Conservation (phyloP, 2,329 filamentous ascomycete species). For the Venturia pyrina region DNA sequence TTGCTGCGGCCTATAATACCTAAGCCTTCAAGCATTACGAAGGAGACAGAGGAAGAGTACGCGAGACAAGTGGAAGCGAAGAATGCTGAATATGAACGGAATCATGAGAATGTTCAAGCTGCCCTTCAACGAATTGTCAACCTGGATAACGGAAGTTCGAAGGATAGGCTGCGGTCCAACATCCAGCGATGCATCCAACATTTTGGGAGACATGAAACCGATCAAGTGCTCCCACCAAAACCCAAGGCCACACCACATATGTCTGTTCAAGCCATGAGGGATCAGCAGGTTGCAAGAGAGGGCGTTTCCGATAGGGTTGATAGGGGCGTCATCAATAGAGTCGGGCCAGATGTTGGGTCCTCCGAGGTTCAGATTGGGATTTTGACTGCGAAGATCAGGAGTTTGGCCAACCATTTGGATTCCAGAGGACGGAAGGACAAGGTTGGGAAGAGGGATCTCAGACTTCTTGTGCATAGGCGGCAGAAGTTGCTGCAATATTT, state of each 20-base stretch:
- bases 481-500: slow-evolving; percentile 85
- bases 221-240: slow-evolving; percentile 56
- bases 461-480: slow-evolving; percentile 74
- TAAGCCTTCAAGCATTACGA: neutral
- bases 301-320: neutral
- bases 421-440: slow-evolving; percentile 73
- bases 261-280: slow-evolving; percentile 7
- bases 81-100: slow-evolving; percentile 34
- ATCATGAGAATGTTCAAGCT: slow-evolving; percentile 47
- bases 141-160: slow-evolving; percentile 65
- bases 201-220: slow-evolving; percentile 88
- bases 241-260: slow-evolving; percentile 21
- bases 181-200: slow-evolving; percentile 73
- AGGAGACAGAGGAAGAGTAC: neutral
- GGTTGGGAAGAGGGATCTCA: slow-evolving; percentile 84
- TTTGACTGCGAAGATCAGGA: slow-evolving; percentile 84
- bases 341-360: slow-evolving; percentile 88
- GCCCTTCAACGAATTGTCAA: slow-evolving; percentile 72
- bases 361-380: slow-evolving; percentile 98
- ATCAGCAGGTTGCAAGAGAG: slow-evolving; percentile 6
- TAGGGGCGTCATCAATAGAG: slow-evolving; percentile 36
- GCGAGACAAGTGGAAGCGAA: slow-evolving; percentile 22
- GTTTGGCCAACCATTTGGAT: slow-evolving; percentile 62
- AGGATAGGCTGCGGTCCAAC: slow-evolving; percentile 72
- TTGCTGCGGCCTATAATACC: slow-evolving; percentile 39